Base-by-base conservation (phyloP, 2,329 filamentous ascomycete genomes). In the Aspergillus bombycis region DNA sequence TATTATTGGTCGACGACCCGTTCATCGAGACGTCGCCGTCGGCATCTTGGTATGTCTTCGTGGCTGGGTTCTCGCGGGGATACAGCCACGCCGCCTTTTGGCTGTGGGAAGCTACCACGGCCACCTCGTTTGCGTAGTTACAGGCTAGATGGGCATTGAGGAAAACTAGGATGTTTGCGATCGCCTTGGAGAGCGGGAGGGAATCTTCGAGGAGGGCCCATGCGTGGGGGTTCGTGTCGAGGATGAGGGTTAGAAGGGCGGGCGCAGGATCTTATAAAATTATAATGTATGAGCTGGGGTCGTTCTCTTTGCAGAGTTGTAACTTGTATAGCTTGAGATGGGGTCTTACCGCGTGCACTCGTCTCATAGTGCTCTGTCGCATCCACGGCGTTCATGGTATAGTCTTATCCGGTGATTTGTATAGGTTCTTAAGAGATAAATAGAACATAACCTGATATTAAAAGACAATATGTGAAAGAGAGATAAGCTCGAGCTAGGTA, bases 161-260 rank as follows among this genome's bases (percentile, higher is more conserved):
- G 81, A 97, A 98, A 82, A 99, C 90, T 73, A 98, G 89, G 67
- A 98, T 86, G 79, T 94, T 91, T 65, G 94, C 92, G 64, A 99
- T 84, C 65, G 93, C 93, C 73, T 91, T 90, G 57, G 91, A 91
- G 65, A 99, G 86, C 32, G 94, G 88, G 9, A 98, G 88, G 36
- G 86, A 87, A 62, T 88, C 80, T 65, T 89, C 84, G 52, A 98
- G 86, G 64, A 92, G 85, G 8, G 92, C 89, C 95, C 95, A 97
- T 71, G 95, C 94, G 71, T 94, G 91, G 2, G 95, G 95, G 77
- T 99, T 99, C 30, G 94, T 97, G 82, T 99, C 95, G 81, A 99
- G 86, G 73, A 99, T 85, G 72, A 99, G 89, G 70, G 93, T 91
- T 58, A 97, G 88, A 41, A 99, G 89, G 16, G 94, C 96, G 0